Percentiles rank a stretch among this genome's conserved stretches.
Conservation (phyloP, 495 filamentous ascomycete species). For the Penicillium angulare region DNA sequence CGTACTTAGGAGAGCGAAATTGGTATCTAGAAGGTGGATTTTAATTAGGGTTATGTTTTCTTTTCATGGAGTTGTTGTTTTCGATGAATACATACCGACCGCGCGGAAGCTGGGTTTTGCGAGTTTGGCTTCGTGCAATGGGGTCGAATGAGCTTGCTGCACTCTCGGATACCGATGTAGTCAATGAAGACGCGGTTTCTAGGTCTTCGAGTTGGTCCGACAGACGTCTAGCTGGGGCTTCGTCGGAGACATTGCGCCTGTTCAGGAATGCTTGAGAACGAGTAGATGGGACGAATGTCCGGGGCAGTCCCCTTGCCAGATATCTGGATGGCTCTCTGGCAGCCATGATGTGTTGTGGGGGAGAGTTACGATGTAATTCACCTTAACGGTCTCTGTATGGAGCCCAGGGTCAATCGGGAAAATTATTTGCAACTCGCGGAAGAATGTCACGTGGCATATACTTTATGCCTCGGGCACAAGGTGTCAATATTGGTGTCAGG, state of each 20-base stretch:
- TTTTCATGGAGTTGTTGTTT: neutral
- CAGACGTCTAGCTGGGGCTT: slow-evolving; percentile 35
- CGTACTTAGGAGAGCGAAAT: slow-evolving; percentile 87
- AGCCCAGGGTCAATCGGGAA: slow-evolving; percentile 19
- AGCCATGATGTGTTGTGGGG: slow-evolving; percentile 37
- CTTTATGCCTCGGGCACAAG: slow-evolving; percentile 11
- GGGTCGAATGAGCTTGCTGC: slow-evolving; percentile 55
- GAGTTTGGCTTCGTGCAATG: slow-evolving; percentile 45
- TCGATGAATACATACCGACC: slow-evolving; percentile 56
- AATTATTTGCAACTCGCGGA: slow-evolving; percentile 34
- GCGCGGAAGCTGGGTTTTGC: slow-evolving; percentile 58
- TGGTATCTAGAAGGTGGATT: slow-evolving; percentile 66
- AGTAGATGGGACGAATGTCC: slow-evolving; percentile 34
- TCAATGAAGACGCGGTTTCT: slow-evolving; percentile 38
- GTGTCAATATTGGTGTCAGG: slow-evolving; percentile 1
- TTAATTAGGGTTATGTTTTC: neutral
- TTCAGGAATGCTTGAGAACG: slow-evolving; percentile 34
- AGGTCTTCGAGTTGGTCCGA: slow-evolving; percentile 35
- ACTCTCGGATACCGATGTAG: slow-evolving; percentile 21
- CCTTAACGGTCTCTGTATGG: slow-evolving; percentile 5
- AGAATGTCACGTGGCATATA: slow-evolving; percentile 16
- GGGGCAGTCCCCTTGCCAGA: slow-evolving; percentile 42
- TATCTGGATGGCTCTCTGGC: slow-evolving; percentile 42
- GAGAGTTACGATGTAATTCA: slow-evolving; percentile 17
- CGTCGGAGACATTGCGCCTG: slow-evolving; percentile 49